Evolutionary conservation across 441 rosid species (phyloP), one percentile per base, ranked within the genome.

Genomic region (Syzygium syzygioides): DNA sequence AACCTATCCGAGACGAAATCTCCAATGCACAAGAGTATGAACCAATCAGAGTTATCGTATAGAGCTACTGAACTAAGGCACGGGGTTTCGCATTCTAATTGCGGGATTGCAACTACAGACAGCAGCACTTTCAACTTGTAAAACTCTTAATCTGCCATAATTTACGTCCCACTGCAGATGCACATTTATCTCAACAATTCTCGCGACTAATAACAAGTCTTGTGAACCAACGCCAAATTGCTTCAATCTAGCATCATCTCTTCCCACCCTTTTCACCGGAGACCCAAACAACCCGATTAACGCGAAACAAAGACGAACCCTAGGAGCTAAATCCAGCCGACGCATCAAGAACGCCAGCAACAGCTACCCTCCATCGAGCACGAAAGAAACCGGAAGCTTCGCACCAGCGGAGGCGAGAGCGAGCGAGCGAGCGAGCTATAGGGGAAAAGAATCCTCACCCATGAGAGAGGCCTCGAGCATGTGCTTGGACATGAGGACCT

Each of bases 391-490:
- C 28, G 45, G 8, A 25, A 85, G n/a, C 59, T 30, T 3, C 28
- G 37, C 66, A 37, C 64, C 45, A 20, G 50, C 50, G 26, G 52
- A 57, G 62, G 25, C 23, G 86, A 9, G 48, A 7, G 48, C 48
- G 48, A 45, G 68, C 50, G 62, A 55, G 48, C 45, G 14, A 14
- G 66, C 50, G 48, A 55, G n/a, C 87, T 7, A 30, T 7, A 45
- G 48, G 48, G n/a, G 34, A 32, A 85, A 53, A 34, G 56, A 53
- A 56, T 71, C 28, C 56, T 80, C 91, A 97, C 99, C 99, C 98
- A 97, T 94, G 34, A 97, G 97, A 92, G 99, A 94, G 87, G 97
- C 96, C 90, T 97, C 98, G 62, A 96, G 99, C 90, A 95, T 92
- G 92, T 94, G 94, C 79, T 86, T 92, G 59, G 98, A 91, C 91